phyloP scores from a whole-genome alignment of 306 rosid species.

The Castanopsis chinensis region DNA sequence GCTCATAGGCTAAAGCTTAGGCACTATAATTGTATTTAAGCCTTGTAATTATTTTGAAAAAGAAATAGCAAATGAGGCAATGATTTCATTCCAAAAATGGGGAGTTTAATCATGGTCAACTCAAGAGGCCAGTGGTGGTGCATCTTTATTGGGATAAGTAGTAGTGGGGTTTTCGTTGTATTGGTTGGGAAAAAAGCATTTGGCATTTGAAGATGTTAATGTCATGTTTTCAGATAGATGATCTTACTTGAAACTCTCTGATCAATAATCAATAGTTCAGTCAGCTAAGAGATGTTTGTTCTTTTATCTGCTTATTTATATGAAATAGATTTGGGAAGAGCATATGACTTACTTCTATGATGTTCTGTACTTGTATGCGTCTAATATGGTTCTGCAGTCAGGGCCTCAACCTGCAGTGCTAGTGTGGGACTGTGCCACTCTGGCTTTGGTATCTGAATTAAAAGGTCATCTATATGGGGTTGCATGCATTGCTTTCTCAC shows the following conservation, averaged over 20 bases:
- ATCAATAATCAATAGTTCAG: conserved; percentile 4
- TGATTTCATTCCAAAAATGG: no score
- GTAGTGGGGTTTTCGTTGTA: no score
- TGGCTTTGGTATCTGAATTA: conserved; percentile 49
- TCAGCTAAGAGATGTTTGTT: not conserved
- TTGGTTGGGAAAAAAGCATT: no score
- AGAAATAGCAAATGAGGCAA: no score
- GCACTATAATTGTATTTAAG: no score
- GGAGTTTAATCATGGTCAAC: no score
- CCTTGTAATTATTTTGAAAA: no score
- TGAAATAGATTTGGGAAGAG: conserved; percentile 7
- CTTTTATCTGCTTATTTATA: conserved; percentile 3
- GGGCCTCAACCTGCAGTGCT: conserved; percentile 66
- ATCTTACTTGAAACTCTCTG: conserved; percentile 12
- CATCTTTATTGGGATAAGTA: no score
- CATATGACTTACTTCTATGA: conserved; percentile 13
- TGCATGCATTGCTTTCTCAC: conserved; percentile 70
- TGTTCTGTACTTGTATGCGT: conserved; percentile 1
- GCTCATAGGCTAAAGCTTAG: no score
- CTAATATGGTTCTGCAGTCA: conserved; percentile 48
- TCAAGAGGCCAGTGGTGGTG: no score
- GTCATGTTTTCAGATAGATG: conserved; percentile 4
- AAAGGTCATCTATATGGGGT: conserved; percentile 65
- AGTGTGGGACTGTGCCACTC: conserved; percentile 57
- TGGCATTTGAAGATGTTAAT: not conserved